Base-by-base conservation (phyloP, 2,329 filamentous ascomycete genomes). In the Pestalotiopsis sp. region DNA sequence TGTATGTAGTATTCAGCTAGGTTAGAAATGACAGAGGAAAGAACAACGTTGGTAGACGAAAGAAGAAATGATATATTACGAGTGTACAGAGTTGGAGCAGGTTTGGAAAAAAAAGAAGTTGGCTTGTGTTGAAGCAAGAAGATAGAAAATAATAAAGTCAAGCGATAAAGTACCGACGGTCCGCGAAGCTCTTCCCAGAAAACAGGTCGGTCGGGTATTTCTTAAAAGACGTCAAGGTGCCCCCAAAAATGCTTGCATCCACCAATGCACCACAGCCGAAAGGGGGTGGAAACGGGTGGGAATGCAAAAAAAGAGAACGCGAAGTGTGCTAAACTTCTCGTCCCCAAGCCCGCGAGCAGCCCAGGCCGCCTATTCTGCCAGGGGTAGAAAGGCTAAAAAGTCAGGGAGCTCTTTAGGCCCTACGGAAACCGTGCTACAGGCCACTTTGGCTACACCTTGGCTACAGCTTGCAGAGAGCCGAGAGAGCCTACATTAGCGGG, bases 61-160 rank as follows among this genome's bases (percentile, higher is more conserved):
- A 60, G 25, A 60, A 60, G 57, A 23, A 60, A 60, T 60, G 45
- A 52, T 52, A 52, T 52, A 52, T 52, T 52, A 52, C 45, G 45
- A 52, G 45, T 52, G 45, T 20, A 52, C 45, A 52, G 57, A 60
- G 31, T 60, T 60, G 57, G 12, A 56, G 49, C 17, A 23, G 17
- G 31, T 14, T n/a, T 14, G 11, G 23, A 27, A 60, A 23, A 23
- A 59, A 60, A 12, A 27, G 17, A 17, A 38, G 23, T 38, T 52
- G 20, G 45, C 9, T 23, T 52, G 45, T 52, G 45, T 52, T 52
- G 45, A 52, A 52, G 45, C 45, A 52, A 52, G 45, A 52, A 60
- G 25, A 60, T 60, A 38, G 25, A 60, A 60, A 38, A 60, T 27
- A 31, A 60, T 12, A 11, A 60, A n/a, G 25, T 60, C 25, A 38